phyloP scores from a whole-genome alignment of 495 filamentous ascomycete genomes.

The Penicillium egyptiacum region DNA sequence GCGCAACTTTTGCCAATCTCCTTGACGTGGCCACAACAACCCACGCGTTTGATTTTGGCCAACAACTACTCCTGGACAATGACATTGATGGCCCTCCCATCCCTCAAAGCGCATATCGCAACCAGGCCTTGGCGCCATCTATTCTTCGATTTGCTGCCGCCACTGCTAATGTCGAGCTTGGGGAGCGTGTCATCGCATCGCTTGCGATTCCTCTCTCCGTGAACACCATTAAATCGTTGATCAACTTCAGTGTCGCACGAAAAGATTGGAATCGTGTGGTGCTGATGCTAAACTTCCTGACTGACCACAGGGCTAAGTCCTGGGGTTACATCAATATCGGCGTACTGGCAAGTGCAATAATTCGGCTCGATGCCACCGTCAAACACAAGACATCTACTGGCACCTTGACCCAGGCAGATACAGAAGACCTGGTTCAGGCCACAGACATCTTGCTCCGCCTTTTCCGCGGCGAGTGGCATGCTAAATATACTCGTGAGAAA shows the following conservation, averaged over 20 bases:
- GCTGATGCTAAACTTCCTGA: constrained; percentile 44
- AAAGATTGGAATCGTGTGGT: constrained; percentile 50
- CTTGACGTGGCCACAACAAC: constrained; percentile 53
- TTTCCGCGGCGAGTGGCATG: constrained; percentile 32
- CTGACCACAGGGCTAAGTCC: constrained; percentile 39
- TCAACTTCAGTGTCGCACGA: constrained; percentile 49
- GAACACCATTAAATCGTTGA: constrained; percentile 50
- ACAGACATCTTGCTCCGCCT: constrained; percentile 36
- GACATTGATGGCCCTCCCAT: constrained; percentile 60
- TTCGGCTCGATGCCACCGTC: constrained; percentile 36
- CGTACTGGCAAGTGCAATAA: constrained; percentile 42
- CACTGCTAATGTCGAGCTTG: constrained; percentile 47
- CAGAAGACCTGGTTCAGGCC: constrained; percentile 20
- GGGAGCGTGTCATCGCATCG: constrained; percentile 42
- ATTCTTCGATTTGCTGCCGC: constrained; percentile 59
- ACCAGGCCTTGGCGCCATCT: constrained; percentile 52
- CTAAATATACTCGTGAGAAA: constrained; percentile 21
- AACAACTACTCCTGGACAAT: constrained; percentile 54
- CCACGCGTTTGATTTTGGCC: constrained; percentile 49
- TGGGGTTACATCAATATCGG: constrained; percentile 52
- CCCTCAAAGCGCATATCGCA: constrained; percentile 43
- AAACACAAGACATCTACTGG: constrained; percentile 10
- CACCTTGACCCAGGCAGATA: constrained; percentile 3
- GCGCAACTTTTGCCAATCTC: constrained; percentile 47
- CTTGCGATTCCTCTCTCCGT: constrained; percentile 40